Evolutionary conservation across 1,139 yeast genomes (phyloP).

Genomic region (Geotrichum klebahnii): DNA sequence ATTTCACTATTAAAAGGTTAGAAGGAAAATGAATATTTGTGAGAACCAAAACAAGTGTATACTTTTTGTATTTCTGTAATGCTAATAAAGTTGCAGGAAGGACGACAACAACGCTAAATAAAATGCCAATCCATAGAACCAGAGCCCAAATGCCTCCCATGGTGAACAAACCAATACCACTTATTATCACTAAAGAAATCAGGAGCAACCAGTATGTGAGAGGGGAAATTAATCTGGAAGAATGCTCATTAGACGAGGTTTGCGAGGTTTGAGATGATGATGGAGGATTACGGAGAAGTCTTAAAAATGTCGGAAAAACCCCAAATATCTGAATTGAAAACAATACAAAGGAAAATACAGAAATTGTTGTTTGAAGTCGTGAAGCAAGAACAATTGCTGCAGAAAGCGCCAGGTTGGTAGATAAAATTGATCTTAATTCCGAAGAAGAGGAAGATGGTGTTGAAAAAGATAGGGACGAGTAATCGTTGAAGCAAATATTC

Average conservation of each 20-base stretch:
- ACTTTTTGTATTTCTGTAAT: conserved; percentile 72
- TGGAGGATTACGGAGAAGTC: conserved; percentile 39
- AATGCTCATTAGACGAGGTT: conserved; percentile 16
- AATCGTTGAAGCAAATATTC: conserved; percentile 66
- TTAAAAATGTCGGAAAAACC: conserved; percentile 58
- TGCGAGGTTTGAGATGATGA: conserved; percentile 37
- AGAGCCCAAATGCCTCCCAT: conserved; percentile 46
- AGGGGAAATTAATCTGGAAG: conserved; percentile 17
- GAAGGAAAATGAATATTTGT: no score
- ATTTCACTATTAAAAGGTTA: conserved; percentile 45
- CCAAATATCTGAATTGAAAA: conserved; percentile 71
- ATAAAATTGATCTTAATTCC: conserved; percentile 53
- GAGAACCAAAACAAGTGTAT: neutral
- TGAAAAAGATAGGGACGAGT: conserved; percentile 39
- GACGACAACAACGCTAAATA: conserved; percentile 49
- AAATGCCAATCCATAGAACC: conserved; percentile 49
- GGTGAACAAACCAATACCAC: conserved; percentile 36
- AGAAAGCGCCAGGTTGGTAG: conserved; percentile 78
- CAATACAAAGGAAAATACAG: conserved; percentile 77
- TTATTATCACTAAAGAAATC: conserved; percentile 28
- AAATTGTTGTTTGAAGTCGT: conserved; percentile 63
- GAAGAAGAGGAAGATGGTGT: conserved; percentile 19
- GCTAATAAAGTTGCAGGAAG: conserved; percentile 69
- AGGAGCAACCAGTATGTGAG: conserved; percentile 30
- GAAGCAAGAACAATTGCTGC: conserved; percentile 90